Evolutionary conservation across 1,284 basidiomycete genomes (phyloP), one percentile per base, ranked within the genome.

Genomic region (Papiliotrema nemorosa): DNA sequence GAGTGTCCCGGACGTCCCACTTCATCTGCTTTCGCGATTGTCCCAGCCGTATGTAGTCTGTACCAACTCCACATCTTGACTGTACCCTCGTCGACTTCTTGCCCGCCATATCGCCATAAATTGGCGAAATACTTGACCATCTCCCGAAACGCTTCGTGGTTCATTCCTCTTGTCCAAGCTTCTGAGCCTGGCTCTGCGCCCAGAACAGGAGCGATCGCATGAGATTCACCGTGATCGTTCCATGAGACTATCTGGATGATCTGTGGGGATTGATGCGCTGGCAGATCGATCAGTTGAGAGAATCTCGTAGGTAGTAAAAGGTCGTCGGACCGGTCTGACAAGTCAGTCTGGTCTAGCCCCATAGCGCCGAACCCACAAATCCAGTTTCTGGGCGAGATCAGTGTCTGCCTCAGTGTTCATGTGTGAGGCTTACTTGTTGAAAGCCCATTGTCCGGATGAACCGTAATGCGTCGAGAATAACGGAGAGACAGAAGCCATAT

Each of bases 401-500:
- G 45, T 7, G 31, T 31, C 9, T 31, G 14, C 9, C 9, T 14
- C 14, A 14, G 29, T 7, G 9, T 14, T 31, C 29, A 14, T 7
- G 29, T 14, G 7, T 31, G 29, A 14, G 29, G 29, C 29, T 31
- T 31, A 69, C 70, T 76, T 75, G 62, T 74, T 67, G 59, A 66
- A 75, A 0, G 66, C 71, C 66, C 65, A 75, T 21, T 63, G 48
- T 5, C 72, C 72, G 14, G 54, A 55, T 13, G 59, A 67, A 12
- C 75, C 75, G 51, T 76, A 76, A 54, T 76, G 74, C 3, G 82
- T 82, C 60, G 81, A 83, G 70, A 84, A 84, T 74, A 81, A 79
- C 3, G 82, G 82, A 0, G 81, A 82, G 12, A 83, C 76, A 3
- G 79, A 78, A 0, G 81, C 81, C 82, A 84, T 84, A 64, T 80